These are phyloP conservation scores for Actinidia chinensis DNA, from an alignment of 179 eudicot species.

Conservation along the genomic window DNA sequence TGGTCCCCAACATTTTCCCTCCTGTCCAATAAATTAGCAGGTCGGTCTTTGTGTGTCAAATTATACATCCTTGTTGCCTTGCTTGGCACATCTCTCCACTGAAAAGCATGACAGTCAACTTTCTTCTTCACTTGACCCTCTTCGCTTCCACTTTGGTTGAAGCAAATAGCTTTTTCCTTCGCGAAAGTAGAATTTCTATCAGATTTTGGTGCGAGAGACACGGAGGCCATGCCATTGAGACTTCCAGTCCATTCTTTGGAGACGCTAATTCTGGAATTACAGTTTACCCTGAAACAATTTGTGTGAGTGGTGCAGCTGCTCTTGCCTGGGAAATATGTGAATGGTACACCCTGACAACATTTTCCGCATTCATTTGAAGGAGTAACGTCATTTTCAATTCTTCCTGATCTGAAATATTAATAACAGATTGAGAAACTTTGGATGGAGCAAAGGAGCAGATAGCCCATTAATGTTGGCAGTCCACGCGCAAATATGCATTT, in stretches of 20 bases:
- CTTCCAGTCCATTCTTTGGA: constrained; percentile 26
- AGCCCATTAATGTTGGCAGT: neutral
- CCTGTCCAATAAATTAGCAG: constrained; percentile 21
- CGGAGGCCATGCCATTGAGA: constrained; percentile 28
- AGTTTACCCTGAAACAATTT: constrained; percentile 22
- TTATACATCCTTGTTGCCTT: constrained; percentile 26
- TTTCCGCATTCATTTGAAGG: constrained; percentile 25
- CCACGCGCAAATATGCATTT: neutral
- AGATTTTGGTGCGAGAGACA: constrained; percentile 22
- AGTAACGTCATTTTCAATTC: constrained; percentile 32
- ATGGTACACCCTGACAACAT: constrained; percentile 33
- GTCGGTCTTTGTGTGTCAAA: constrained; percentile 25
- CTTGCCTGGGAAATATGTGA: constrained; percentile 26
- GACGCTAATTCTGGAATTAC: constrained; percentile 25
- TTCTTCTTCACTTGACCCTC: constrained; percentile 25
- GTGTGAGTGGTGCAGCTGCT: constrained; percentile 29
- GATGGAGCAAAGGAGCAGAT: neutral
- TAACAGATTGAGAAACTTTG: neutral
- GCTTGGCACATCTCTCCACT: constrained; percentile 60
- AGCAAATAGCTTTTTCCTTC: constrained; percentile 22
- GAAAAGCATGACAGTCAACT: constrained; percentile 36
- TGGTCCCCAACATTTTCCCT: constrained; percentile 31
- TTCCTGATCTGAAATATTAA: constrained; percentile 29
- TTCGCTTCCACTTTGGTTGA: constrained; percentile 25
- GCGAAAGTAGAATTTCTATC: constrained; percentile 21